Evolutionary conservation across 1,284 basidiomycete species (phyloP).

Genomic region (Boletellus sp.): DNA sequence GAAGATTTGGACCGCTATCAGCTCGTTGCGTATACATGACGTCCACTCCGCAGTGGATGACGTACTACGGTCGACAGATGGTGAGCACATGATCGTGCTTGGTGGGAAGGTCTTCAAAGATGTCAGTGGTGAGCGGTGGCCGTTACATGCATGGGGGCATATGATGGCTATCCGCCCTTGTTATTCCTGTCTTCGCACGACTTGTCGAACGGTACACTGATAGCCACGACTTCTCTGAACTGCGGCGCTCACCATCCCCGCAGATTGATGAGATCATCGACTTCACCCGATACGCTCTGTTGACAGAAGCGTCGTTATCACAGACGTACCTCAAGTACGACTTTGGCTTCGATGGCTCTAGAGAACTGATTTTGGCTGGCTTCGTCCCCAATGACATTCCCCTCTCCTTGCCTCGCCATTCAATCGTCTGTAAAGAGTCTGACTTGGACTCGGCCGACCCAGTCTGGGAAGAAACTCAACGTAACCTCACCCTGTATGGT

Average conservation of each 20-base stretch:
- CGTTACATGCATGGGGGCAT: slow-evolving; percentile 35
- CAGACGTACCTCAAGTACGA: slow-evolving; percentile 24
- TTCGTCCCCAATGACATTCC: slow-evolving; percentile 28
- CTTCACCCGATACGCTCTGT: slow-evolving; percentile 27
- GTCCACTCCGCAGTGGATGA: slow-evolving; percentile 32
- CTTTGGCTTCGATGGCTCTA: slow-evolving; percentile 19
- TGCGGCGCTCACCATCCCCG: background rate
- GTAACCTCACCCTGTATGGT: slow-evolving; percentile 23
- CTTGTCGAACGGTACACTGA: slow-evolving; percentile 29
- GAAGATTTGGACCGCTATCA: slow-evolving; percentile 34
- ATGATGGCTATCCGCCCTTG: slow-evolving; percentile 28
- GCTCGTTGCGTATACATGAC: slow-evolving; percentile 26
- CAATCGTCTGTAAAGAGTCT: slow-evolving; percentile 23
- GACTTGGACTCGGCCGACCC: slow-evolving; percentile 8
- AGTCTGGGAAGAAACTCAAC: slow-evolving; percentile 29
- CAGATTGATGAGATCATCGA: slow-evolving; percentile 32
- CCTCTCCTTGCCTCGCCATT: slow-evolving; percentile 20
- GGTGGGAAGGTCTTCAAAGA: slow-evolving; percentile 34
- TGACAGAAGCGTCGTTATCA: slow-evolving; percentile 16
- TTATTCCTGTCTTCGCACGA: slow-evolving; percentile 31
- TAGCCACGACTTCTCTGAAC: background rate
- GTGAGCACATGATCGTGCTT: slow-evolving; percentile 28
- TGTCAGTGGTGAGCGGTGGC: slow-evolving; percentile 26
- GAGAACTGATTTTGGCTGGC: slow-evolving; percentile 29
- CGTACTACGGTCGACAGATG: slow-evolving; percentile 25